These are phyloP conservation scores for Malus hybrid DNA, from an alignment of 331 rosid genomes.

Conservation along the genomic window DNA sequence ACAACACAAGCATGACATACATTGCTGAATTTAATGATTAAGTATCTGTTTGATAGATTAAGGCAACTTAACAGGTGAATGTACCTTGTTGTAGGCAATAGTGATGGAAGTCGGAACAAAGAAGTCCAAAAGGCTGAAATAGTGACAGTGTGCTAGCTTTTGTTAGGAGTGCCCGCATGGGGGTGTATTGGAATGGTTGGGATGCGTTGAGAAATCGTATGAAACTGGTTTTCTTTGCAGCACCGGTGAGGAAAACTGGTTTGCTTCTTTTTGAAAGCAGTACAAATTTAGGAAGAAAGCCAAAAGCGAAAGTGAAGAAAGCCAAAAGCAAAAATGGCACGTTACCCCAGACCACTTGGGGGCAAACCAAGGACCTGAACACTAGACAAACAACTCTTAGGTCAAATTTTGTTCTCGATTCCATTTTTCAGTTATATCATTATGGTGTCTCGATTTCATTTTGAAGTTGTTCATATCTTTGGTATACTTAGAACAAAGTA, in stretches of 20 bases:
- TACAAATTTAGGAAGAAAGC: constrained; percentile 2
- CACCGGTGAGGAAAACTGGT: constrained; percentile 3
- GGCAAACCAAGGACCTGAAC: too few species aligned
- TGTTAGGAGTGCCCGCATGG: not conserved
- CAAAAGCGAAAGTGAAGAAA: not conserved
- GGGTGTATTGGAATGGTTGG: not conserved
- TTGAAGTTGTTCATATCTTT: not conserved
- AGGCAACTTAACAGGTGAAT: too few species aligned
- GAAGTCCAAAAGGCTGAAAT: not conserved
- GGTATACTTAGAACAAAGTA: not conserved
- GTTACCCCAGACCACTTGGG: too few species aligned
- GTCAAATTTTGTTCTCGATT: not conserved
- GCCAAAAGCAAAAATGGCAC: too few species aligned
- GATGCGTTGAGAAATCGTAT: not conserved
- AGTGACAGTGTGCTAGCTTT: not conserved
- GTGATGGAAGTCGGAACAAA: not conserved
- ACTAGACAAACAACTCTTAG: too few species aligned
- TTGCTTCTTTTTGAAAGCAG: constrained; percentile 8
- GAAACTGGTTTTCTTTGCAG: constrained; percentile 13
- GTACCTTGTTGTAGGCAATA: too few species aligned
- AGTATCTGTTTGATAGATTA: too few species aligned
- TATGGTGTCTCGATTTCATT: not conserved
- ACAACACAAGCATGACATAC: too few species aligned
- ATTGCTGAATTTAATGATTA: too few species aligned
- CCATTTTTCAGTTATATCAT: not conserved